Conservation (phyloP, 306 rosid species). For the cucumber (Cucumis sativus) region Cucumber_9930_V3 NC_026661.2:1130501-1131000, state of each 20-base stretch:
- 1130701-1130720: conserved; percentile 1
- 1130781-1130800: conserved; percentile 78
- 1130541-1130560: conserved; percentile 45
- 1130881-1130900: conserved; percentile 36
- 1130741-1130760: conserved; percentile 61
- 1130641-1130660: conserved; percentile 15
- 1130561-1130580: conserved; percentile 79
- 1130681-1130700: conserved; percentile 11
- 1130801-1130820: conserved; percentile 37
- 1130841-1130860: conserved; percentile 66
- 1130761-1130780: conserved; percentile 64
- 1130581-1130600: conserved; percentile 46
- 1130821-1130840: conserved; percentile 53
- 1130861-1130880: conserved; percentile 58
- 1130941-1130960: conserved; percentile 44
- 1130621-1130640: conserved; percentile 12
- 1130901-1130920: conserved; percentile 14
- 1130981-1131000: conserved; percentile 34
- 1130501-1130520: conserved; percentile 58
- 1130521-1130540: conserved; percentile 59
- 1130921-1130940: conserved; percentile 31
- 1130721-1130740: conserved; percentile 71
- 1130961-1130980: conserved; percentile 47
- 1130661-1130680: conserved; percentile 15
- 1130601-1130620: conserved; percentile 14